Conservation (phyloP, 352 stramenopile genomes). For the Pythium aquatile region DNA sequence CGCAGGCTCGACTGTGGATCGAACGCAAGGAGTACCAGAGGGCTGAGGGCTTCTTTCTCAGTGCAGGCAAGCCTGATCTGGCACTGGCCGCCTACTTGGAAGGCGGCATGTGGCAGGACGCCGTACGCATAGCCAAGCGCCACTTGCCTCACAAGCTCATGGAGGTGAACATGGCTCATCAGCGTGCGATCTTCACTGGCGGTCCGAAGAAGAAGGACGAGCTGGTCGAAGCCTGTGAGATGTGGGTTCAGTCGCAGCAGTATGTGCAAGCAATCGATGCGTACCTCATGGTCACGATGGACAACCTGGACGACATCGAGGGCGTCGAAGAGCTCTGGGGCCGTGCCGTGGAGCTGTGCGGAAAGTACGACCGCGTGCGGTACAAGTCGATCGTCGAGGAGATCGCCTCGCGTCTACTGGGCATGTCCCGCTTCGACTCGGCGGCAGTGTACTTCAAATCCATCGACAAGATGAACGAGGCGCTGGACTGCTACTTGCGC, state of each 20-base stretch:
- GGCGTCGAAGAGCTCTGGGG: slow-evolving; percentile 90
- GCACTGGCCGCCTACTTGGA: slow-evolving; percentile 88
- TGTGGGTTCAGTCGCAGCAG: slow-evolving; percentile 87
- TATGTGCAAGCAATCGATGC: slow-evolving; percentile 91
- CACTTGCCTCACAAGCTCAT: slow-evolving; percentile 92
- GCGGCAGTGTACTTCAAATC: slow-evolving; percentile 88
- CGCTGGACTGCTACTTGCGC: slow-evolving; percentile 83
- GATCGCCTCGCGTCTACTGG: slow-evolving; percentile 79
- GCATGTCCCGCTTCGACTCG: slow-evolving; percentile 81
- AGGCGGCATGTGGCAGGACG: slow-evolving; percentile 85
- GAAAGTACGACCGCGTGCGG: slow-evolving; percentile 81
- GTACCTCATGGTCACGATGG: slow-evolving; percentile 82
- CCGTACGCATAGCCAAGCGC: slow-evolving; percentile 85
- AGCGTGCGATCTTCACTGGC: slow-evolving; percentile 76
- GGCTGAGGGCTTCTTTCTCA: slow-evolving; percentile 90
- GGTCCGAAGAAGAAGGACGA: slow-evolving; percentile 78
- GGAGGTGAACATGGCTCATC: slow-evolving; percentile 88
- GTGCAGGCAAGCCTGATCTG: slow-evolving; percentile 89
- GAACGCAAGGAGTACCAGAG: slow-evolving; percentile 84
- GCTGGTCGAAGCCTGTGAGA: slow-evolving; percentile 82
- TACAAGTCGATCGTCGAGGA: slow-evolving; percentile 90
- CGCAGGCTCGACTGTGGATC: slow-evolving; percentile 85
- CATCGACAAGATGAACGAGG: slow-evolving; percentile 92
- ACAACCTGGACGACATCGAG: slow-evolving; percentile 62
- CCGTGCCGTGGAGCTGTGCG: slow-evolving; percentile 86